Base-by-base conservation (phyloP, 345 rosid species). In the Luvunga scandens region DNA sequence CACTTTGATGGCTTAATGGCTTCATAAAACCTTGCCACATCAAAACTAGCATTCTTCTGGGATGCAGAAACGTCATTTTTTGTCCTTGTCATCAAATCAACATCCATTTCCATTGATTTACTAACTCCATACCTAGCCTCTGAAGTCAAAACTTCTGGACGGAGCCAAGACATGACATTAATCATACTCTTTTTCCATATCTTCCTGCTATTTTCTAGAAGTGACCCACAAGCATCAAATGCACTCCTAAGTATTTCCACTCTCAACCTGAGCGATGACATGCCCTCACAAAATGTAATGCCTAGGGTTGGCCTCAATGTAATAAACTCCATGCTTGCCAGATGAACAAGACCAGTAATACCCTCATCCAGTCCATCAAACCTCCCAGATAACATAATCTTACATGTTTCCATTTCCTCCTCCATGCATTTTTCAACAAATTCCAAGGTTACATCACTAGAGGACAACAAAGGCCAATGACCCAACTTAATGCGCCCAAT, bases 1-100 rank as follows among this genome's bases (percentile, higher is more conserved):
- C 84, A 93, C 98, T 93, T 95, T 81, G 96, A 91, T 75, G 94
- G 98, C 85, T 90, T 95, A 81, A 95, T 91, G 80, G 97, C 94
- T 85, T 95, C 99, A 89, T 95, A 95, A 88, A 95, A 95, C 68
- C 85, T 86, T 80, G 91, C 84, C 67, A 86, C 95, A 82, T 93
- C 95, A 83, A 93, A 89, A 79, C 81, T 84, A 25, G 88, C 77
- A 73, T 77, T 86, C 74, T 89, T 88, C 63, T 66, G 80, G 79
- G 85, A 75, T 66, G 81, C 61, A 50, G 82, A 78, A 71, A 79
- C 48, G 39, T 73, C 88, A 55, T 69, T 83, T 56, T 78, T 84
- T 18, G 57, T 69, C 81, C 78, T 79, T 33, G 48, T 57, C 64
- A 53, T 69, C 66, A 45, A 31, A 79, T 85, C 83, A 63, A 48